phyloP scores from a whole-genome alignment of 768 basidiomycete species.

The Hemileccinum rubropunctum region DNA sequence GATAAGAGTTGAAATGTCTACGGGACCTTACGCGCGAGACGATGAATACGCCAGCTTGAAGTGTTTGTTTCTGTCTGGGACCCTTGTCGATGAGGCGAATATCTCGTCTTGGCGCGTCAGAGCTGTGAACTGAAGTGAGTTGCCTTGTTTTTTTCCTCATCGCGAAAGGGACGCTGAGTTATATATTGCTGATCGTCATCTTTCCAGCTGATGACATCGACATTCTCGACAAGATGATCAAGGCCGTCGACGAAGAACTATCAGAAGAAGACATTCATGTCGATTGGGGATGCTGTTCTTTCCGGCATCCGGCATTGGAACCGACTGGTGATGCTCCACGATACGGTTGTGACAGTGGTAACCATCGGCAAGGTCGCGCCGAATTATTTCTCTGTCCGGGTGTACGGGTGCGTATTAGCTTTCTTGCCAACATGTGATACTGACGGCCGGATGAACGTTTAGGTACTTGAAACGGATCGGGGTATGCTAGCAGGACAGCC shows the following conservation, averaged over 20 bases:
- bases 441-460: background rate
- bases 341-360: no score
- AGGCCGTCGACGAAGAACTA: conserved; percentile 12
- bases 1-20: conserved; percentile 3
- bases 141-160: background rate
- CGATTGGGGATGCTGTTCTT: conserved; percentile 7
- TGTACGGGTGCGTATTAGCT: conserved; percentile 6
- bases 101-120: conserved; percentile 10
- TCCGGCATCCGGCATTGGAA: conserved; percentile 19
- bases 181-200: no score
- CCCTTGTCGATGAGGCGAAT: conserved; percentile 6
- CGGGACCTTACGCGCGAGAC: background rate
- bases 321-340: conserved; percentile 5
- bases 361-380: conserved; percentile 1
- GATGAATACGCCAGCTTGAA: conserved; percentile 13
- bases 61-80: conserved; percentile 8
- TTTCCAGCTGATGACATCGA: conserved; percentile 13
- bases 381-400: background rate
- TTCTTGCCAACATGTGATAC: background rate
- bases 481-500: background rate
- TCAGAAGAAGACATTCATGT: conserved; percentile 12
- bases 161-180: background rate
- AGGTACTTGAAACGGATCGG: background rate
- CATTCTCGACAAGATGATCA: conserved; percentile 20
- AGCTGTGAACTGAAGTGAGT: conserved; percentile 15